A percentile compares a stretch with the other conserved stretches of the same genome.
These are phyloP conservation scores for Meripilus lineatus DNA, from an alignment of 1,284 basidiomycete genomes.

Conservation along the genomic window DNA sequence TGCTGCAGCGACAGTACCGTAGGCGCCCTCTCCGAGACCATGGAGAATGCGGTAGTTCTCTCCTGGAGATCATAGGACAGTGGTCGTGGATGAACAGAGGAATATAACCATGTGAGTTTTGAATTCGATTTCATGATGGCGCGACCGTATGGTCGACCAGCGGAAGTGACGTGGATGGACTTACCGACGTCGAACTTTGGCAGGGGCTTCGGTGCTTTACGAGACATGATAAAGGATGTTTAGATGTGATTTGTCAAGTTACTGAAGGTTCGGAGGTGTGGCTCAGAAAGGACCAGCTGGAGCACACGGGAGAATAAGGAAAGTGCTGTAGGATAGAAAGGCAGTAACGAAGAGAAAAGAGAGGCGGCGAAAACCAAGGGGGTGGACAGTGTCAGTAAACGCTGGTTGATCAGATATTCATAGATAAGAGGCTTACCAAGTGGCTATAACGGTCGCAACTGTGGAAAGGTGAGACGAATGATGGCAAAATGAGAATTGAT, in stretches of 20 bases:
- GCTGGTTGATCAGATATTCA: no score
- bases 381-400: no score
- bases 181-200: conserved; percentile 67
- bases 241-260: conserved; percentile 10
- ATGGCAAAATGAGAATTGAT: background rate
- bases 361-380: conserved; percentile 5
- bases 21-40: conserved; percentile 73
- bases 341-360: conserved; percentile 1
- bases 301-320: conserved; percentile 14
- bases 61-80: conserved; percentile 39
- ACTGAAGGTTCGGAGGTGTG: conserved; percentile 13
- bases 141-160: background rate
- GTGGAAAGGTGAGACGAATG: no score
- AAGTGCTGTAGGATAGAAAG: conserved; percentile 11
- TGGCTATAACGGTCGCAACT: no score
- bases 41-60: conserved; percentile 74
- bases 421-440: no score
- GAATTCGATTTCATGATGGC: background rate
- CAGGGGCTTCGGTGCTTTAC: conserved; percentile 37
- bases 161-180: conserved; percentile 11
- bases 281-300: conserved; percentile 14
- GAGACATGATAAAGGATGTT: conserved; percentile 17
- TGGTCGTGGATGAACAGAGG: no score
- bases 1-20: conserved; percentile 68
- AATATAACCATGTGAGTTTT: conserved; percentile 8